These are phyloP conservation scores for Tetracladium setigerum DNA, from an alignment of 495 filamentous ascomycete species.

Conservation along the genomic window DNA sequence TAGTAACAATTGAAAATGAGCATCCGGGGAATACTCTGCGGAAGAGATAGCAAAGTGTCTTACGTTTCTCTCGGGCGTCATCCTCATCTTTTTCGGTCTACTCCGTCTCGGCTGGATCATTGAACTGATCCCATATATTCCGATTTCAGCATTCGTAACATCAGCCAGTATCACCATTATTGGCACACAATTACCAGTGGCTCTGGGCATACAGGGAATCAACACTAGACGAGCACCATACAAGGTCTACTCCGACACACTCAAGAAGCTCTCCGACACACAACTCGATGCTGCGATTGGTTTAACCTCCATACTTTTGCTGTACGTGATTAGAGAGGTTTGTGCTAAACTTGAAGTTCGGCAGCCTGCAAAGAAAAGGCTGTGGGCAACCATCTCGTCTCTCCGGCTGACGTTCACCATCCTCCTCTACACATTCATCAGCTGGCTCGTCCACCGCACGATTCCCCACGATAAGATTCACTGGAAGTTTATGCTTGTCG, in stretches of 20 bases:
- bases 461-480: conserved; percentile 29
- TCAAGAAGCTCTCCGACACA: conserved; percentile 62
- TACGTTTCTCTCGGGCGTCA: conserved; percentile 60
- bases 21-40: too few relatives aligned
- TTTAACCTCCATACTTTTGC: conserved; percentile 67
- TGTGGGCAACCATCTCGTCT: conserved; percentile 79
- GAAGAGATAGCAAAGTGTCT: conserved; percentile 27
- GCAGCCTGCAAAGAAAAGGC: conserved; percentile 55
- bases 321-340: conserved; percentile 69
- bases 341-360: conserved; percentile 60
- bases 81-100: conserved; percentile 38
- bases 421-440: conserved; percentile 86
- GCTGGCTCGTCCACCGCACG: conserved; percentile 64
- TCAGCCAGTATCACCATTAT: conserved; percentile 85
- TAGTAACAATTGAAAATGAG: too few relatives aligned
- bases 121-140: conserved; percentile 85
- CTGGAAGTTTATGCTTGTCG: conserved; percentile 42
- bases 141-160: conserved; percentile 93
- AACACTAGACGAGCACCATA: conserved; percentile 72
- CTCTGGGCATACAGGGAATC: conserved; percentile 70
- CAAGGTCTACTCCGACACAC: conserved; percentile 71
- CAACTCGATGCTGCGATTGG: conserved; percentile 80
- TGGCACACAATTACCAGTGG: conserved; percentile 66
- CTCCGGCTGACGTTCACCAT: conserved; percentile 81
- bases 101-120: conserved; percentile 82